Evolutionary conservation across 2,329 filamentous ascomycete genomes (phyloP).

Genomic region (Knoxdaviesia proteae): DNA sequence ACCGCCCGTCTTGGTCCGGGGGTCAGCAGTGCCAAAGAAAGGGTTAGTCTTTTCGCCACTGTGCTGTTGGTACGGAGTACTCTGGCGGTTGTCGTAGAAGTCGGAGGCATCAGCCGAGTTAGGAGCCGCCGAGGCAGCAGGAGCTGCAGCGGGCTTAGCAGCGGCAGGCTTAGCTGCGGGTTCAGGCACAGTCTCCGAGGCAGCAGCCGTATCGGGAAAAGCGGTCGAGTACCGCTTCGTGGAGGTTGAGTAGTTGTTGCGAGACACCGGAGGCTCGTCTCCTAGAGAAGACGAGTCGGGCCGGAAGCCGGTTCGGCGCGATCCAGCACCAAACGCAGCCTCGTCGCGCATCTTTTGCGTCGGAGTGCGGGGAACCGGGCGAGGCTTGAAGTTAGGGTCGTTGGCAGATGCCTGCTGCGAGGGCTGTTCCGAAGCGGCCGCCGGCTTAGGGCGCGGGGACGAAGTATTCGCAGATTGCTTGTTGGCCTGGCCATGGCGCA

Average conservation of each 20-base stretch:
- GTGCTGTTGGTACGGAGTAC: conserved; percentile 33
- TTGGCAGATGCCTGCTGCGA: conserved; percentile 11
- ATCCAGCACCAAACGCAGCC: conserved; percentile 27
- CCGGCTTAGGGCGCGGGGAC: conserved; percentile 9
- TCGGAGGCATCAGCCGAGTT: too few species aligned
- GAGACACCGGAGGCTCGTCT: conserved; percentile 30
- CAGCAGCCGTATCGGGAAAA: too few species aligned
- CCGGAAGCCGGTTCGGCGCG: conserved; percentile 25
- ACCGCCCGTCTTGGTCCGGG: conserved; percentile 10
- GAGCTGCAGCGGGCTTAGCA: too few species aligned
- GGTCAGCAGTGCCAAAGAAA: conserved; percentile 21
- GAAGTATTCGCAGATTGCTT: not conserved
- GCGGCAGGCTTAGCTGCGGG: conserved; percentile 3
- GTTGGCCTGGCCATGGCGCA: conserved; percentile 15
- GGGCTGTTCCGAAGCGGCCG: conserved; percentile 10
- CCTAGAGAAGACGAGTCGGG: conserved; percentile 24
- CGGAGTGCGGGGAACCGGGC: conserved; percentile 25
- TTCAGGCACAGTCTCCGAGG: conserved; percentile 10
- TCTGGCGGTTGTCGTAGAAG: conserved; percentile 17
- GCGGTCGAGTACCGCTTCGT: not conserved
- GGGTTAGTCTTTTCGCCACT: conserved; percentile 38
- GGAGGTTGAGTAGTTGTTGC: conserved; percentile 27
- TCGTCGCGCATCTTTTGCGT: conserved; percentile 31
- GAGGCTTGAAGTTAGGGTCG: conserved; percentile 9
- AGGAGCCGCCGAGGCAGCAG: too few species aligned